phyloP scores from a whole-genome alignment of 2,329 filamentous ascomycete genomes.

The Venturia asperata region DNA sequence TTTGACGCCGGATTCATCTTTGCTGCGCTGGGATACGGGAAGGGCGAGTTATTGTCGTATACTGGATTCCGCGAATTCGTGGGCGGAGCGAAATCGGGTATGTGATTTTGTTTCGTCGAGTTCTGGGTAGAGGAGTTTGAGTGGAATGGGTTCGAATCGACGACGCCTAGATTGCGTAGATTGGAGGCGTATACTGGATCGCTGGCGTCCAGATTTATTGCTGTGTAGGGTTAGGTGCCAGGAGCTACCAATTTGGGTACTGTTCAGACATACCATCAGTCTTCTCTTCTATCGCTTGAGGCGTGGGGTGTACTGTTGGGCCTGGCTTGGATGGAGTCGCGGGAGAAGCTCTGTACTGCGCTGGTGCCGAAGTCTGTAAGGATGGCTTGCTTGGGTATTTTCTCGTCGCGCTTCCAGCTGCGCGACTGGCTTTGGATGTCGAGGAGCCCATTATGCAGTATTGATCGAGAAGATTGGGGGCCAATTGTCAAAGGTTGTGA shows the following conservation, averaged over 20 bases:
- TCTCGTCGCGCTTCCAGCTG: slow-evolving; percentile 42
- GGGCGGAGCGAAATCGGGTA: slow-evolving; percentile 24
- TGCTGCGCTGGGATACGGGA: slow-evolving; percentile 25
- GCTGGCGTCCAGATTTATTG: slow-evolving; percentile 53
- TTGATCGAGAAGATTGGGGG: background rate
- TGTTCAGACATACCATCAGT: slow-evolving; percentile 31
- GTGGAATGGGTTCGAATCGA: slow-evolving; percentile 50
- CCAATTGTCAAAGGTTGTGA: background rate
- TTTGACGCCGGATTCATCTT: slow-evolving; percentile 34
- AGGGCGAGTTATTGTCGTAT: slow-evolving; percentile 29
- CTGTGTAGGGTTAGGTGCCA: slow-evolving; percentile 27
- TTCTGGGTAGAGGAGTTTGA: slow-evolving; percentile 46
- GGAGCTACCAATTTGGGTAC: background rate
- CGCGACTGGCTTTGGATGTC: slow-evolving; percentile 49
- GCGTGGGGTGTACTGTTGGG: slow-evolving; percentile 36
- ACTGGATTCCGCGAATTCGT: slow-evolving; percentile 21
- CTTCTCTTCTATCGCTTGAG: slow-evolving; percentile 33
- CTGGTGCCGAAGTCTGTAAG: slow-evolving; percentile 26
- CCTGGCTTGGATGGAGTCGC: slow-evolving; percentile 30
- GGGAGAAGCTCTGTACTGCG: slow-evolving; percentile 24
- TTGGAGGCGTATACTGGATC: slow-evolving; percentile 69
- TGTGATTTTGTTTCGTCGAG: slow-evolving; percentile 26
- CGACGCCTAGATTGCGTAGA: slow-evolving; percentile 58
- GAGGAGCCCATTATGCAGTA: slow-evolving; percentile 46
- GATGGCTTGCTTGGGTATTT: slow-evolving; percentile 48